These are phyloP conservation scores for Clavulina sp. DNA, from an alignment of 768 basidiomycete genomes.

Conservation along the genomic window DNA sequence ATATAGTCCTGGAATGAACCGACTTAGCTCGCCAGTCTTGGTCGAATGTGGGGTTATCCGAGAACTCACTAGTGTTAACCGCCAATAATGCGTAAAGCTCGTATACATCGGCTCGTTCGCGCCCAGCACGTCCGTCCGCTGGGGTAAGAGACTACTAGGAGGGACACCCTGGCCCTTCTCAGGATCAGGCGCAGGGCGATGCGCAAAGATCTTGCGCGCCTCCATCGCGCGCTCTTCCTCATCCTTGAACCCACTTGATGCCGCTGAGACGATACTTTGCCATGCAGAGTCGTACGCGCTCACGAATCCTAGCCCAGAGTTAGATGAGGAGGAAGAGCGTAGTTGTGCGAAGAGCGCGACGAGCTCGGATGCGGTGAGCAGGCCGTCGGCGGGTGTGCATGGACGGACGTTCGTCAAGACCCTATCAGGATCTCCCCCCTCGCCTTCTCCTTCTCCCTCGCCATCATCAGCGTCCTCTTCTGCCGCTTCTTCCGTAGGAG, in stretches of 20 bases:
- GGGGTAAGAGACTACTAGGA: constrained; percentile 1
- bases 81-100: constrained; percentile 79
- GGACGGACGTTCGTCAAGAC: constrained; percentile 57
- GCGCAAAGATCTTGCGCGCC: constrained; percentile 18
- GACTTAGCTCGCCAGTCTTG: not conserved
- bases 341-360: constrained; percentile 24
- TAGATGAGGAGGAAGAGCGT: not conserved
- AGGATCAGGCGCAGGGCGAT: not conserved
- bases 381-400: constrained; percentile 43
- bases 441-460: constrained; percentile 19
- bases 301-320: too few species aligned
- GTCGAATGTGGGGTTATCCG: constrained; percentile 18
- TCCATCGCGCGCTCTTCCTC: constrained; percentile 56
- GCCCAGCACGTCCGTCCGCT: constrained; percentile 31
- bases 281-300: not conserved
- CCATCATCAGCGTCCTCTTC: constrained; percentile 28
- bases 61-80: constrained; percentile 48
- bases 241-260: too few species aligned
- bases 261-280: too few species aligned
- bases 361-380: constrained; percentile 46
- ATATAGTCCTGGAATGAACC: constrained; percentile 48
- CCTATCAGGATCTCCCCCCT: constrained; percentile 44
- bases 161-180: not conserved
- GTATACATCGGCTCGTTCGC: constrained; percentile 69
- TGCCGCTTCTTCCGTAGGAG: constrained; percentile 1